Base-by-base conservation (phyloP, 768 basidiomycete genomes). In the Lactifluus hygrophoroides region DNA sequence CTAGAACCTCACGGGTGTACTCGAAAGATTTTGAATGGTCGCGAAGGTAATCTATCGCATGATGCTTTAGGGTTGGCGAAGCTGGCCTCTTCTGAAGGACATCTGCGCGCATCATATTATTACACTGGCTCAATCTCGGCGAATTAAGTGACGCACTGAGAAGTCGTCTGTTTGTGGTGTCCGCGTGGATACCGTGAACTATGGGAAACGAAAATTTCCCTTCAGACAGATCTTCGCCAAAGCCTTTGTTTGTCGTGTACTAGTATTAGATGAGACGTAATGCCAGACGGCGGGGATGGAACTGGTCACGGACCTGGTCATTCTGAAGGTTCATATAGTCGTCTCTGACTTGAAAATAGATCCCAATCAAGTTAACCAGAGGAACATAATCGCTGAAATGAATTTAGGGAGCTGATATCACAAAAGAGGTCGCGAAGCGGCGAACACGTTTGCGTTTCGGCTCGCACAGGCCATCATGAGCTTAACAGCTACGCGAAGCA, bases 161-260 rank as follows among this genome's bases (percentile, higher is more conserved):
- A 34, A 98, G 78, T 70, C 87, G 87, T 34, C 83, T 79, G 70
- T 91, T 92, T 0, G 84, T 78, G 11, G 75, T 77, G 67, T 93
- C 83, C 7, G 88, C 80, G 30, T 88, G 84, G 47, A 97, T 85
- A 19, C 88, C 85, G 69, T 97, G 95, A 0, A 98, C 85, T 32
- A 97, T 78, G 0, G 94, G 94, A 73, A 98, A 98, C 3, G 91
- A 94, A 75, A 98, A 98, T 70, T 98, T 98, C 7, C 95, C 95
- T 73, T 97, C 95, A 0, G 90, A 87, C 14, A 98, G 76, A 68
- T 98, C 95, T 71, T 98, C 94, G 0, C 89, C 90, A 69, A 90
- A 95, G 2, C 88, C 88, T 68, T 90, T 90, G 69, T 86, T 89
- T 43, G 81, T 80, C 2, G 84, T 75, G 67, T 97, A 97, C 91